Evolutionary conservation across 208 protist genomes (phyloP).

Genomic region (Leishmania martiniquensis): DNA sequence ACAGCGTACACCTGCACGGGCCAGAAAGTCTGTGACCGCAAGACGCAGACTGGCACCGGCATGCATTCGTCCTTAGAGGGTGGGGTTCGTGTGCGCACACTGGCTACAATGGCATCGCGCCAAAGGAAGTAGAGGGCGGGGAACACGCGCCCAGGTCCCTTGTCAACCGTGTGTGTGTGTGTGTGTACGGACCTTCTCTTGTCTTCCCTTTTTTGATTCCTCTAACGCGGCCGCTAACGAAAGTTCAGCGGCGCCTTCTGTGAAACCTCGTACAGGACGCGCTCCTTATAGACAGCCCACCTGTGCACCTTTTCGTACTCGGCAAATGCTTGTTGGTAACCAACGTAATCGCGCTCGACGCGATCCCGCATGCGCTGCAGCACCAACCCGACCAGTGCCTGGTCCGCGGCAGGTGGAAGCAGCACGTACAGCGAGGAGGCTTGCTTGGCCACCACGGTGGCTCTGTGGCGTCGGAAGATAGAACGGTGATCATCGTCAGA

Average conservation of each 20-base stretch:
- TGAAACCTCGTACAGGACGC: slow-evolving; percentile 30
- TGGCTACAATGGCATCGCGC: background rate
- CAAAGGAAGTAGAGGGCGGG: background rate
- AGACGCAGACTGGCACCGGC: background rate
- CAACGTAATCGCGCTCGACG: slow-evolving; percentile 30
- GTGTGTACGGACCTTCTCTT: background rate
- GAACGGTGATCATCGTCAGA: background rate
- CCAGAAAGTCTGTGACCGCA: too few relatives aligned
- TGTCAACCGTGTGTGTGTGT: background rate
- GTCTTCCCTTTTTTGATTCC: background rate
- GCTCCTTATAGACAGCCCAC: slow-evolving; percentile 49
- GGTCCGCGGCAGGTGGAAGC: slow-evolving; percentile 18
- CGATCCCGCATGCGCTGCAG: slow-evolving; percentile 34
- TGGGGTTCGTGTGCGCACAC: background rate
- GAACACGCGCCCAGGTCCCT: too few relatives aligned
- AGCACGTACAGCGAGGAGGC: slow-evolving; percentile 23
- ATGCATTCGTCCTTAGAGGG: background rate
- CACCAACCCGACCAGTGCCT: slow-evolving; percentile 12
- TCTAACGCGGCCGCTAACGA: slow-evolving; percentile 6
- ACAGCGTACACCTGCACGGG: too few relatives aligned
- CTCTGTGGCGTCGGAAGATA: slow-evolving; percentile 26
- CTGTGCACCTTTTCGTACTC: slow-evolving; percentile 51
- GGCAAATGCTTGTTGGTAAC: slow-evolving; percentile 33
- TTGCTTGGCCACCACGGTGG: slow-evolving; percentile 24
- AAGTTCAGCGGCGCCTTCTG: slow-evolving; percentile 12